Base-by-base conservation (phyloP, 768 basidiomycete genomes). In the Daedalea quercina region DNA sequence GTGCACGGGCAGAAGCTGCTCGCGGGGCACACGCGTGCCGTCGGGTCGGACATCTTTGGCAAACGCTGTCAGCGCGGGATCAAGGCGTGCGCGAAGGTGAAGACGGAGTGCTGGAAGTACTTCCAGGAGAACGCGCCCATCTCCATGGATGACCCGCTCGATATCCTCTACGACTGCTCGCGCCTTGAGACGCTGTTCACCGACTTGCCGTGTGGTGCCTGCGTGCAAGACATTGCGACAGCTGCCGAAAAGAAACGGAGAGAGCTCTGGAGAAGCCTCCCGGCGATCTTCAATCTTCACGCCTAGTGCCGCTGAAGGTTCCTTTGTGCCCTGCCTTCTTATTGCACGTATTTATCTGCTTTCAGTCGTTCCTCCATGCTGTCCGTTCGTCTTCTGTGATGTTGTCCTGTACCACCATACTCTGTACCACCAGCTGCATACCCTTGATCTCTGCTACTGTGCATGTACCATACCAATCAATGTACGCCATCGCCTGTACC, bases 61-160 rank as follows among this genome's bases (percentile, higher is more conserved):
- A 31, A 46, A 44, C 57, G 63, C 13, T 66, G 65, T 49, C 57
- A 54, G 50, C 60, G 61, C 25, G 58, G 56, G 17, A 51, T 59
- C 23, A 60, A 60, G 53, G 61, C 61, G 22, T 66, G 65, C 55
- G 54, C 58, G 52, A 62, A 59, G 46, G 63, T 61, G 25, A 58
- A 61, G 35, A 55, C 41, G 42, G 65, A 66, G 40, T 66, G 65
- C 55, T 66, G 65, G 65, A 63, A 61, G 54, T 66, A 66, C 57
- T 59, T 66, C 54, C 65, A 66, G 59, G 61, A 66, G 60, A 61
- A 66, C 55, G 63, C 65, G 25, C 65, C 65, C 23, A 55, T 63
- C 28, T 66, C 65, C 31, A 64, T 66, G 60, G 65, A 66, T 50
- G 63, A 66, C 52, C 65, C 65, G 37, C 60, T 66, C 50, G 65